Percentiles rank a stretch among this genome's conserved stretches.
phyloP scores from a whole-genome alignment of 148 eudicot species.

The Polygonum aviculare region DNA sequence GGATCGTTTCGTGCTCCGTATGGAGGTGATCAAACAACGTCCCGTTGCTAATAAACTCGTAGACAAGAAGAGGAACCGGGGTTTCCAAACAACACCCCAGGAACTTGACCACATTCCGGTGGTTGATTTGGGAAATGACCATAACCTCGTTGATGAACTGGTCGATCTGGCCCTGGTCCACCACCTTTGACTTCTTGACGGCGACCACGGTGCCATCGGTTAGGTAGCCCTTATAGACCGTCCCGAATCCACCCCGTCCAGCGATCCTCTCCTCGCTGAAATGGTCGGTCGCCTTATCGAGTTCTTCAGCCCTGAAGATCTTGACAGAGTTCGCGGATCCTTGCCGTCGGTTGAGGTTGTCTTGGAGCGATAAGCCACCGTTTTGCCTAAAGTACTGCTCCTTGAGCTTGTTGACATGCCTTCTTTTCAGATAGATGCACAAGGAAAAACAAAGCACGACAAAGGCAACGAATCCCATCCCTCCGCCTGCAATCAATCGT shows the following conservation, averaged over 20 bases:
- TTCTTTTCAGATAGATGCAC: not conserved
- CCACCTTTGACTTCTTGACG: conserved; percentile 6
- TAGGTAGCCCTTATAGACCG: conserved; percentile 2
- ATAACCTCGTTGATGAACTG: conserved; percentile 9
- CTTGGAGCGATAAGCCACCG: not conserved
- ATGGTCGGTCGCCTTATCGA: not conserved
- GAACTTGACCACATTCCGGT: conserved; percentile 9
- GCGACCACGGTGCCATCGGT: not conserved
- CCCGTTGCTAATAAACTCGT: conserved; percentile 2
- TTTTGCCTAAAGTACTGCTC: not conserved
- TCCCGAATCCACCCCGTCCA: conserved; percentile 1
- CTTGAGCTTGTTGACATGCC: not conserved
- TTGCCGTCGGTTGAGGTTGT: not conserved
- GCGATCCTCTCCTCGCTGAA: not conserved
- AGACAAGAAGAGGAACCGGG: not conserved
- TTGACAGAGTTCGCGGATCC: not conserved
- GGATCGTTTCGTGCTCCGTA: not conserved
- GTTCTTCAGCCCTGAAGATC: not conserved
- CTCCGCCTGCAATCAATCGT: not conserved
- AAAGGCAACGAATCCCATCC: not conserved
- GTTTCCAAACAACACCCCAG: conserved; percentile 7
- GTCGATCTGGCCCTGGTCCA: not conserved
- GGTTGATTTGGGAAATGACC: conserved; percentile 1
- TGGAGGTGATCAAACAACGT: not conserved
- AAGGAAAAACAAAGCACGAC: not conserved